Evolutionary conservation across 108 stramenopile species (phyloP), one percentile per base, ranked within the genome.

Genomic region (Nitzschia sp.): DNA sequence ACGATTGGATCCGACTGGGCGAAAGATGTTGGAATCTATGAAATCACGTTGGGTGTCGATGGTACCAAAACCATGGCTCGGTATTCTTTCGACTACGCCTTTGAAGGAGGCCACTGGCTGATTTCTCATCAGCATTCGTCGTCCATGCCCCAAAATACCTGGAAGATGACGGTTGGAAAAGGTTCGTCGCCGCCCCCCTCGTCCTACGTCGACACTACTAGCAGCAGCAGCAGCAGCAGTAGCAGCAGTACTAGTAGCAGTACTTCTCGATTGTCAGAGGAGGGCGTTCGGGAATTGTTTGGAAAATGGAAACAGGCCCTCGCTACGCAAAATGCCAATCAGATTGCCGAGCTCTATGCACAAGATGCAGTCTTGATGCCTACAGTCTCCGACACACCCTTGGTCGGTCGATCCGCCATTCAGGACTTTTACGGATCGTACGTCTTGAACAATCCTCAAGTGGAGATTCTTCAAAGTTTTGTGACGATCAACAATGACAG

Each of bases 51-150:
- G 78, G 79, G 83, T 36, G 76, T 73, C 0, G 58, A 46, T 55
- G 74, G 79, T 21, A 15, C 16, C 48, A 52, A 63, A 53, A 73
- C 58, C 30, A 72, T 77, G 60, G 78, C 72, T 47, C 80, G 84
- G 0, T 85, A 85, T 63, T 71, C 79, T 48, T 67, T 78, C 53
- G 45, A 69, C 1, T 78, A 78, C 53, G 58, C 38, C 0, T 30
- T 29, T 16, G 76, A 78, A 54, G 65, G 66, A 21, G 70, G 70
- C 1, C 62, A 65, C 34, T 77, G 76, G 76, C 83, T 83, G 70
- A 87, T 87, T 59, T 58, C 58, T 53, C 86, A 87, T 68, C 86
- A 87, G 59, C 86, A 87, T 52, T 80, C 78, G n/a, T 71, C 73
- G 27, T 21, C 62, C 52, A 76, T 85, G 74, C 83, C 83, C 2